These are phyloP conservation scores for Blyttiomyces sp. DNA, from an alignment of 371 early-diverging fungal genomes.

Conservation along the genomic window DNA sequence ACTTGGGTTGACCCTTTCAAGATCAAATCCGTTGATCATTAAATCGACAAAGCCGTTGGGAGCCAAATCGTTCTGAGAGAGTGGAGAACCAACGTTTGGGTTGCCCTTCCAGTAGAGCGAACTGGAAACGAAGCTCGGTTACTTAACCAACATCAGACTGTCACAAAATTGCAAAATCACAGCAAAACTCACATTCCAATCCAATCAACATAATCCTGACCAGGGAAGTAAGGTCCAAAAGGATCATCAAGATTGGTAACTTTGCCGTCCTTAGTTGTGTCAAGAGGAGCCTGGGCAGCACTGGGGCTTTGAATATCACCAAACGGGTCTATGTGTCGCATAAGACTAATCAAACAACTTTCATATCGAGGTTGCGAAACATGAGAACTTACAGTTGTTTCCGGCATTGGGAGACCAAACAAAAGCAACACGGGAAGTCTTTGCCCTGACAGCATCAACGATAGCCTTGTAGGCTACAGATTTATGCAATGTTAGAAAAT, in stretches of 20 bases:
- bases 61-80: constrained; percentile 5
- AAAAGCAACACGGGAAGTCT: constrained; percentile 15
- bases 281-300: constrained; percentile 19
- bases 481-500: too few species aligned
- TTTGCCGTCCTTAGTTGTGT: constrained; percentile 34
- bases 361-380: too few species aligned
- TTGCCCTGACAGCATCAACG: constrained; percentile 9
- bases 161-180: too few species aligned
- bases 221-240: constrained; percentile 28
- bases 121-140: not conserved
- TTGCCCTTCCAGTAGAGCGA: constrained; percentile 19
- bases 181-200: constrained; percentile 43
- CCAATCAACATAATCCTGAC: constrained; percentile 42
- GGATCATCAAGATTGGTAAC: constrained; percentile 18
- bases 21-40: constrained; percentile 15
- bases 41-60: constrained; percentile 5
- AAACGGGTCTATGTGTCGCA: too few species aligned
- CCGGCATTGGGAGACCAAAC: constrained; percentile 23
- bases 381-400: too few species aligned
- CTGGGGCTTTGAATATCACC: not conserved
- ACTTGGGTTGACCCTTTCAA: not conserved
- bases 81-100: constrained; percentile 11
- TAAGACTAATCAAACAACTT: too few species aligned
- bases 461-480: constrained; percentile 3
- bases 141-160: not conserved